Base-by-base conservation (phyloP, 257 asterid species). In the Solanum corneliomulleri region DNA sequence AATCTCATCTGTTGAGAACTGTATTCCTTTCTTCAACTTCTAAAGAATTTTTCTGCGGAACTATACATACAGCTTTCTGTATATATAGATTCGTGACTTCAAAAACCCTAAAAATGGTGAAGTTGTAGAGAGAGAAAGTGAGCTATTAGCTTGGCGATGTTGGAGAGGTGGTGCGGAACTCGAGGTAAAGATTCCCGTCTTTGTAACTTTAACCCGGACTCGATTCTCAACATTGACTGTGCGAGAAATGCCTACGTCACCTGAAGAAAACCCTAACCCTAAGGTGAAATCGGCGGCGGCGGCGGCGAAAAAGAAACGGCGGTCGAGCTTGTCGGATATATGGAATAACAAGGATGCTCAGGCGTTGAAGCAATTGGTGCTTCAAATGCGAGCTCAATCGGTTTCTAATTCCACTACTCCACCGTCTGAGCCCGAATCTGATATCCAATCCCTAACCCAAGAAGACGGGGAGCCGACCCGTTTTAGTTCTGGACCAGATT, bases 351-450 rank as follows among this genome's bases (percentile, higher is more conserved):
- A 95, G 31, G 92, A 90, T 83, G 93, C 89, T 1, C 88, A 78
- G 56, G 91, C 95, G 29, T 88, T 95, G 84, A 94, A 92, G 89
- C 91, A 93, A 86, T 92, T 91, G 1, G 89, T 94, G 76, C 93
- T 91, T 86, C 94, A 92, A 88, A 88, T 96, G 95, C 97, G 94
- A 7, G 94, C 89, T 31, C 96, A 89, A 41, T 92, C 96, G 31
- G 83, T 93, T 86, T 92, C 98, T 27, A 91, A 85, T 52, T 94
- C 96, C 25, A 90, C 94, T 60, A 92, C 98, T 2, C 92, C 98
- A 18, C 93, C 92, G 33, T 94, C 97, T 18, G 98, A 88, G 42
- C 90, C 98, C 33, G 98, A 95, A 74, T 91, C 95, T 29, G 98
- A 97, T 25, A 86, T 92, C 13, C 98, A 95, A 8, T 83, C 91